phyloP scores from a whole-genome alignment of 106 monocot genomes.

The Vanilla planifolia region DNA sequence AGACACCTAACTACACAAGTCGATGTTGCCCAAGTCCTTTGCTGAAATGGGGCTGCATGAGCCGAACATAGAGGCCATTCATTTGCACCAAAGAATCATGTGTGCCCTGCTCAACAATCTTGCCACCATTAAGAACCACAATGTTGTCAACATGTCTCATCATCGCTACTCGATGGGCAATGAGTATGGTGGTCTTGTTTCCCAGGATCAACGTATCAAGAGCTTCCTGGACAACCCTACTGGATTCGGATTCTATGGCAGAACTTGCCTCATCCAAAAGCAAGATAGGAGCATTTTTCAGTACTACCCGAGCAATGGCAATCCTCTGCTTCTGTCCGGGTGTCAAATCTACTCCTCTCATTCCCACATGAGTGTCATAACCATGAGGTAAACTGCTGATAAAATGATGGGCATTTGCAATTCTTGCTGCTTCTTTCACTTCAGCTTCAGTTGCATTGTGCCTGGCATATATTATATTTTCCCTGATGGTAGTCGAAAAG shows the following conservation, averaged over 20 bases:
- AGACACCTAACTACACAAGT: constrained; percentile 45
- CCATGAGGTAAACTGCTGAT: constrained; percentile 98
- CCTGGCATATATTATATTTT: constrained; percentile 95
- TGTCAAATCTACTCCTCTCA: constrained; percentile 94
- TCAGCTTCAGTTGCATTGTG: constrained; percentile 96
- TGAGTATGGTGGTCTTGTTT: constrained; percentile 92
- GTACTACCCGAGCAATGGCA: constrained; percentile 87
- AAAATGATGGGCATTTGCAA: constrained; percentile 99
- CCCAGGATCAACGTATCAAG: constrained; percentile 94
- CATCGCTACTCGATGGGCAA: constrained; percentile 93
- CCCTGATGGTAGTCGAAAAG: constrained; percentile 93
- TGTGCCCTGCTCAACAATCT: constrained; percentile 88
- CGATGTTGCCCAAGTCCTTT: constrained; percentile 86
- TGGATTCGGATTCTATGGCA: constrained; percentile 89
- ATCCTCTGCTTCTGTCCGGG: constrained; percentile 95
- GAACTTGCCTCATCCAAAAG: constrained; percentile 97
- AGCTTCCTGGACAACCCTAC: constrained; percentile 93
- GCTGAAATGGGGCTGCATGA: constrained; percentile 96
- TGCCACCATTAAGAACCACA: constrained; percentile 92
- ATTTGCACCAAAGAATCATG: constrained; percentile 78
- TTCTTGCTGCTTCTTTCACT: constrained; percentile 96
- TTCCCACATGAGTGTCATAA: constrained; percentile 93
- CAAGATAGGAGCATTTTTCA: constrained; percentile 98
- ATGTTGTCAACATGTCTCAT: constrained; percentile 99
- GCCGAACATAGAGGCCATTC: constrained; percentile 88